Base-by-base conservation (phyloP, 805 yeast genomes). In the Candida dajiaensis region DNA sequence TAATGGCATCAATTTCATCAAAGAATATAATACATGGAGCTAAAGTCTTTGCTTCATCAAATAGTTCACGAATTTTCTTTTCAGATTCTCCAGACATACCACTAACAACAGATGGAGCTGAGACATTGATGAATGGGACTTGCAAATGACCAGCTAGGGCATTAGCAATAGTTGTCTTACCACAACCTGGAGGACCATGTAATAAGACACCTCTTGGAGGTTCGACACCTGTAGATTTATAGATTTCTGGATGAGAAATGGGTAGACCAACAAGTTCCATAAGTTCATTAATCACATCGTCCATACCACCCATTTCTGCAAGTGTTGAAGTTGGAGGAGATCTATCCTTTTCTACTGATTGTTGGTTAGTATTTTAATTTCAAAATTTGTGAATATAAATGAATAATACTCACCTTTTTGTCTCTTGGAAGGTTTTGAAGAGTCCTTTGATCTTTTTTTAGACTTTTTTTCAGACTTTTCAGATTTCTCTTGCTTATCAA, bases 51-150 rank as follows among this genome's bases (percentile, higher is more conserved):
- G 99, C 99, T 61, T 94, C 98, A 35, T 89, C 97, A 60, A 92
- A 92, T 35, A 92, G 71, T 49, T 94, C 98, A 51, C 99, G 74
- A 20, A 94, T 73, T 61, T 92, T 90, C 71, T 94, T 94, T 64
- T 94, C 99, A 52, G 92, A 81, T 64, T 94, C 99, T 38, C 99
- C 99, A n/a, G 96, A 88, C 98, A 94, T 94, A 6, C 99, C 99
- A 50, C 96, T 87, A 0, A 94, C 98, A 9, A 94, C 88, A 2
- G 96, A 84, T 1, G 99, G 99, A 0, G 99, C 98, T 23, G 96
- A 85, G 1, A 94, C 75, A 40, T 85, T 83, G 16, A 94, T 80
- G 61, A 94, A 94, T 0, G 98, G 97, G 0, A 94, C 96, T 55
- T 89, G 85, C 28, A 94, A 73, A 60, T 92, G 96, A 25, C 96